A percentile compares a stretch with the other conserved stretches of the same genome.
These are phyloP conservation scores for Mallotus repandus DNA, from an alignment of 441 rosid species.

Conservation along the genomic window DNA sequence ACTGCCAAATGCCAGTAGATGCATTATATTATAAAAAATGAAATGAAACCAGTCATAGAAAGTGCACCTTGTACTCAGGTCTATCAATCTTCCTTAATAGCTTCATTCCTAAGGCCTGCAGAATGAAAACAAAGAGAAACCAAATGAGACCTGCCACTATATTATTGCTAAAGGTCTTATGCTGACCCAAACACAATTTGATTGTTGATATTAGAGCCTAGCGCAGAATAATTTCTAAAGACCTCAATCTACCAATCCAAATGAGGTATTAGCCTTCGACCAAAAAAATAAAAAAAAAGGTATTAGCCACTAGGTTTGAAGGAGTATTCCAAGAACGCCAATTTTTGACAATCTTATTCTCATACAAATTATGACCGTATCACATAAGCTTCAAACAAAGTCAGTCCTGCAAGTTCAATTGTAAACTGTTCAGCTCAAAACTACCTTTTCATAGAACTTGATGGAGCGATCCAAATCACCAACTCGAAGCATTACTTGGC, in stretches of 20 bases:
- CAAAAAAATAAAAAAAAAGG: too few relatives aligned
- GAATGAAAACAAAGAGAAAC: constrained; percentile 9
- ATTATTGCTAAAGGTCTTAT: background rate
- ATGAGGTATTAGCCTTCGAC: too few relatives aligned
- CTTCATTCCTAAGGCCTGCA: constrained; percentile 92
- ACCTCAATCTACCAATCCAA: background rate
- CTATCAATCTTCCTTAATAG: constrained; percentile 66
- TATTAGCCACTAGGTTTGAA: background rate
- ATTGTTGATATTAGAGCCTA: background rate
- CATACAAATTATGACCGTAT: background rate
- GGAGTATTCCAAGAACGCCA: background rate
- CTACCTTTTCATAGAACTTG: constrained; percentile 84
- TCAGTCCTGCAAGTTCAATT: background rate
- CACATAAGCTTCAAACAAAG: background rate
- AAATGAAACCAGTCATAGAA: background rate
- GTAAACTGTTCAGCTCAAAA: background rate
- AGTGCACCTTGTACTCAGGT: constrained; percentile 76
- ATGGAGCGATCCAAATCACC: constrained; percentile 84
- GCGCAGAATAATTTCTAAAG: background rate
- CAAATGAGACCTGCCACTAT: constrained; percentile 3
- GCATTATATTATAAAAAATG: constrained; percentile 9
- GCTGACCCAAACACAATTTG: background rate
- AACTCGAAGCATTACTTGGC: constrained; percentile 97
- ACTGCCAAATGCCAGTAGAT: background rate
- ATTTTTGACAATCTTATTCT: background rate